phyloP scores from a whole-genome alignment of 352 stramenopile genomes.

The Hyaloperonospora arabidopsidis region DNA sequence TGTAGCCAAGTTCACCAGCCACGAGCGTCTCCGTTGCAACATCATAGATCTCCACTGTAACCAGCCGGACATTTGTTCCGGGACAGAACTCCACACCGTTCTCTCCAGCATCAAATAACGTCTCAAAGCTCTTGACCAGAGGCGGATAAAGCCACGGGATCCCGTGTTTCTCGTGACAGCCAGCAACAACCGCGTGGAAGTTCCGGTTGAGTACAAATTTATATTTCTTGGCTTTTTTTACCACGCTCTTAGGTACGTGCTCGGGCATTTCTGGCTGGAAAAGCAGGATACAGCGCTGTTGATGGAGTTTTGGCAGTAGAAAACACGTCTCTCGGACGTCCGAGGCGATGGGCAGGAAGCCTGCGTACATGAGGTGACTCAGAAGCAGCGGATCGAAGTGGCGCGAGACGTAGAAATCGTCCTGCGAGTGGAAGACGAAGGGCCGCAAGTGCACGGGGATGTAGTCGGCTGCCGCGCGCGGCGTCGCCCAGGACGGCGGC shows the following conservation, averaged over 20 bases:
- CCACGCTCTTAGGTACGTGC: constrained; percentile 85
- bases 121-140: constrained; percentile 79
- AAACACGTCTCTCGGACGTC: constrained; percentile 59
- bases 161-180: constrained; percentile 89
- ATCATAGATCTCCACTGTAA: constrained; percentile 88
- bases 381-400: constrained; percentile 86
- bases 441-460: constrained; percentile 76
- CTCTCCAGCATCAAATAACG: constrained; percentile 49
- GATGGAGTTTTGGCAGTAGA: constrained; percentile 86
- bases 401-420: constrained; percentile 90
- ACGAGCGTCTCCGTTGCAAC: constrained; percentile 63
- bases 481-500: constrained; percentile 7
- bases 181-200: constrained; percentile 84
- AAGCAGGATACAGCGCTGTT: constrained; percentile 82
- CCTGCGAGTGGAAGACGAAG: constrained; percentile 87
- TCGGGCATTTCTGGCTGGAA: constrained; percentile 31
- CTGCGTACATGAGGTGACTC: constrained; percentile 88
- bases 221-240: constrained; percentile 87
- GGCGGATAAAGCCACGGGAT: constrained; percentile 89
- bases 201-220: constrained; percentile 82
- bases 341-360: constrained; percentile 92
- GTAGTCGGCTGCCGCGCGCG: constrained; percentile 63
- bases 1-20: constrained; percentile 90
- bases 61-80: constrained; percentile 65
- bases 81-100: constrained; percentile 56